These are phyloP conservation scores for Silene vulgaris DNA, from an alignment of 179 eudicot species.

Conservation along the genomic window DNA sequence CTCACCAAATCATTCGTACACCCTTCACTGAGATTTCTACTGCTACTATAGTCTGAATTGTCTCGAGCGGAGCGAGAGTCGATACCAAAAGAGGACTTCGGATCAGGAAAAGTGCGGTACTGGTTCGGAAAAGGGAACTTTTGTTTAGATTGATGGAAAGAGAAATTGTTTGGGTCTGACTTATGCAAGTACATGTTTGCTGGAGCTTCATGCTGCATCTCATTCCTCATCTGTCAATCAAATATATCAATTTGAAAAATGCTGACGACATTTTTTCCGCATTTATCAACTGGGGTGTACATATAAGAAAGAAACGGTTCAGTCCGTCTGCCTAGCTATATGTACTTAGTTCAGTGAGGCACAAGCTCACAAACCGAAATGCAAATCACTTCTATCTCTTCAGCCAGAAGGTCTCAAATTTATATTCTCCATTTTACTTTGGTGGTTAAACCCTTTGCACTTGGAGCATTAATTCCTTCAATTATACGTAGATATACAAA, in stretches of 20 bases:
- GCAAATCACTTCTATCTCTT: too few relatives aligned
- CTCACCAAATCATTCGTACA: constrained; percentile 34
- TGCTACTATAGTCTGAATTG: constrained; percentile 36
- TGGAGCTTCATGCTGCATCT: constrained; percentile 39
- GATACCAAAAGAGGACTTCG: constrained; percentile 36
- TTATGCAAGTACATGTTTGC: constrained; percentile 34
- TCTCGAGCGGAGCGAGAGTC: constrained; percentile 39
- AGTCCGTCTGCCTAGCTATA: not conserved
- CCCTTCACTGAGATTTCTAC: constrained; percentile 25
- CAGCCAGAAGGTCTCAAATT: too few relatives aligned
- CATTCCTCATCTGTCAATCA: constrained; percentile 30
- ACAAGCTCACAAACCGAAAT: too few relatives aligned
- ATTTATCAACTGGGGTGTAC: not conserved
- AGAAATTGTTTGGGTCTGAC: constrained; percentile 33
- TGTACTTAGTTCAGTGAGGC: too few relatives aligned
- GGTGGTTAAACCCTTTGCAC: too few relatives aligned
- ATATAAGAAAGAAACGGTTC: not conserved
- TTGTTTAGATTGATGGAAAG: constrained; percentile 30
- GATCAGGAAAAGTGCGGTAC: constrained; percentile 29
- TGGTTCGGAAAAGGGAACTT: constrained; percentile 31
- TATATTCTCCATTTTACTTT: too few relatives aligned
- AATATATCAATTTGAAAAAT: constrained; percentile 14
- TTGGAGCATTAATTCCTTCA: too few relatives aligned
- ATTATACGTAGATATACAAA: too few relatives aligned
- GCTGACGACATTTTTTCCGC: not conserved